Evolutionary conservation across 169 alveolate genomes (phyloP).

Genomic region (Plasmodium vinckei): DNA sequence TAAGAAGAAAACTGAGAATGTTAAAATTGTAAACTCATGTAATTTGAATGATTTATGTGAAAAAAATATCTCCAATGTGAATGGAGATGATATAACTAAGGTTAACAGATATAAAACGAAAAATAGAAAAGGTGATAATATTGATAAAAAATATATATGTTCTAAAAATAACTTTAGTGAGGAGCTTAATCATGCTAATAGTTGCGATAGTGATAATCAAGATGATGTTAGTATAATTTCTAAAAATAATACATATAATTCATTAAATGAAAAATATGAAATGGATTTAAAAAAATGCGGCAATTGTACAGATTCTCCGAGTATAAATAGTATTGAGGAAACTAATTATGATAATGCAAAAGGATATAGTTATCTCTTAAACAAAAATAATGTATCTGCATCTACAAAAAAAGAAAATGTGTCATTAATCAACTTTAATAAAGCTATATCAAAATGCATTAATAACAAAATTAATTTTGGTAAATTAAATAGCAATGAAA

Average conservation of each 20-base stretch:
- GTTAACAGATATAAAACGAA: conserved; percentile 3
- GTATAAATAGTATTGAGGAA: conserved; percentile 4
- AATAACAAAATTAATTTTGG: conserved; percentile 1
- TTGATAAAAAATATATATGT: neutral
- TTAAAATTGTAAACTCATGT: conserved; percentile 10
- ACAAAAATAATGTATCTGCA: neutral
- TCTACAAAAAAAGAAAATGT: conserved; percentile 22
- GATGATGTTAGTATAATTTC: conserved; percentile 7
- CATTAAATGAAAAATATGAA: conserved; percentile 24
- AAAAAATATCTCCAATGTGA: conserved; percentile 1
- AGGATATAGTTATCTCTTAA: neutral
- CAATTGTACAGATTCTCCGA: neutral
- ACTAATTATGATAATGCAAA: neutral
- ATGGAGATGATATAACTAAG: neutral
- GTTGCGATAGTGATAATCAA: neutral
- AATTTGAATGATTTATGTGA: conserved; percentile 21
- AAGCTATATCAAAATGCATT: neutral
- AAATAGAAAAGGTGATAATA: conserved; percentile 23
- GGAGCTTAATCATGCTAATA: conserved; percentile 2
- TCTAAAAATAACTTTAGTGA: neutral
- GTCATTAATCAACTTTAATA: conserved; percentile 10
- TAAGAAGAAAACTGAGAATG: conserved; percentile 1
- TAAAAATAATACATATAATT: conserved; percentile 1
- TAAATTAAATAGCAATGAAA: conserved; percentile 18
- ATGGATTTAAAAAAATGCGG: conserved; percentile 3